phyloP scores from a whole-genome alignment of 176 grass and related monocot species.

The Tillandsia leiboldiana region DNA sequence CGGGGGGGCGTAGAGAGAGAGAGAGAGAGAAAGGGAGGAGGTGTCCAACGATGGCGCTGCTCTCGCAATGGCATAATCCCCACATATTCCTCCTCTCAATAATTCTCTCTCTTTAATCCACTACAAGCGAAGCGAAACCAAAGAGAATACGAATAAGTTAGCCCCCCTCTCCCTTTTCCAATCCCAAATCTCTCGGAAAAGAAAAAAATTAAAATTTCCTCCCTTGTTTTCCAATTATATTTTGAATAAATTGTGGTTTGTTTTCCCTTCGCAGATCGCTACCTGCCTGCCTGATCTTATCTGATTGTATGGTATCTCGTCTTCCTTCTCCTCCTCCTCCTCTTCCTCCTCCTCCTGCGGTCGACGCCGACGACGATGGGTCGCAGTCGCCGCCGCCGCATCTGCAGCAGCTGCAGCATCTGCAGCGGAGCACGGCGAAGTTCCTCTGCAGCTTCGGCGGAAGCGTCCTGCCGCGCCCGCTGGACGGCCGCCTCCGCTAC shows the following conservation, averaged over 20 bases:
- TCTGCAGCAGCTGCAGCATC: background rate
- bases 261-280: too few species aligned
- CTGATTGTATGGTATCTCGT: too few species aligned
- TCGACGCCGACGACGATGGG: background rate
- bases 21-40: constrained; percentile 4
- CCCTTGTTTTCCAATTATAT: too few species aligned
- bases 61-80: constrained; percentile 14
- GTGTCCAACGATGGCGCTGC: background rate
- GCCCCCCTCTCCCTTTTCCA: background rate
- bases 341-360: background rate
- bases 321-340: background rate
- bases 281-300: too few species aligned
- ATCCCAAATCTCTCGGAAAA: too few species aligned
- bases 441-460: constrained; percentile 93
- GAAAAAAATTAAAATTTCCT: too few species aligned
- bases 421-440: constrained; percentile 54
- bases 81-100: background rate
- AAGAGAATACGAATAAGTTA: too few species aligned
- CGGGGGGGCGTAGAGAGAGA: background rate
- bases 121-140: background rate
- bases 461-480: constrained; percentile 71
- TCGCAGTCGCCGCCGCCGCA: background rate
- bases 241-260: too few species aligned
- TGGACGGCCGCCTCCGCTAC: constrained; percentile 66
- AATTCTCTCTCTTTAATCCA: background rate